A percentile compares a stretch with the other conserved stretches of the same genome.
Evolutionary conservation across 176 grass and related monocot species (phyloP).

Genomic region (Rhipidocladum racemiflorum): DNA sequence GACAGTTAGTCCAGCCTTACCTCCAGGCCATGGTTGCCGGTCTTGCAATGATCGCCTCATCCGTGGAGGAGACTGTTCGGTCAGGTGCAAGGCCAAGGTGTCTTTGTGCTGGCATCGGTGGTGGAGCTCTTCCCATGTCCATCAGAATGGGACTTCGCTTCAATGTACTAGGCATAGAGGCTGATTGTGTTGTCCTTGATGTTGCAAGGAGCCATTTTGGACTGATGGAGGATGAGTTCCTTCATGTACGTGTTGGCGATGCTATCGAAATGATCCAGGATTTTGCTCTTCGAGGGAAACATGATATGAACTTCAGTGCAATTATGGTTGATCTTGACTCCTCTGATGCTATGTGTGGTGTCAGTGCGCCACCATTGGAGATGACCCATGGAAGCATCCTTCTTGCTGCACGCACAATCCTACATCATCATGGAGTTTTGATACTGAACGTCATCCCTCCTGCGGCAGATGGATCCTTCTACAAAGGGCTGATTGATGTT

Average conservation of each 20-base stretch:
- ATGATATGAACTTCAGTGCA: conserved; percentile 47
- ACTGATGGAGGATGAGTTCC: conserved; percentile 66
- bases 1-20: conserved; percentile 65
- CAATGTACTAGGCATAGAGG: conserved; percentile 62
- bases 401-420: conserved; percentile 38
- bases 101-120: conserved; percentile 74
- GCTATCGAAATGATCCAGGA: conserved; percentile 56
- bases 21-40: conserved; percentile 67
- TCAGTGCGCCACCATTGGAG: conserved; percentile 70
- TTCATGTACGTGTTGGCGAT: conserved; percentile 50
- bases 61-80: conserved; percentile 25
- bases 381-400: conserved; percentile 48
- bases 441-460: conserved; percentile 79
- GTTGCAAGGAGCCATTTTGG: conserved; percentile 72
- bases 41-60: conserved; percentile 42
- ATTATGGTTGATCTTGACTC: conserved; percentile 82
- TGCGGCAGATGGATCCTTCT: conserved; percentile 49
- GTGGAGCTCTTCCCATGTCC: conserved; percentile 71
- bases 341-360: conserved; percentile 54
- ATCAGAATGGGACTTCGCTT: conserved; percentile 55
- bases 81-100: conserved; percentile 45
- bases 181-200: conserved; percentile 55
- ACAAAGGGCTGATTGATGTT: conserved; percentile 49
- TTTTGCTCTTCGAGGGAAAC: conserved; percentile 12
- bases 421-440: conserved; percentile 52